Evolutionary conservation across 805 yeast species (phyloP).

Genomic region (Kluyveromyces wickerhamii): DNA sequence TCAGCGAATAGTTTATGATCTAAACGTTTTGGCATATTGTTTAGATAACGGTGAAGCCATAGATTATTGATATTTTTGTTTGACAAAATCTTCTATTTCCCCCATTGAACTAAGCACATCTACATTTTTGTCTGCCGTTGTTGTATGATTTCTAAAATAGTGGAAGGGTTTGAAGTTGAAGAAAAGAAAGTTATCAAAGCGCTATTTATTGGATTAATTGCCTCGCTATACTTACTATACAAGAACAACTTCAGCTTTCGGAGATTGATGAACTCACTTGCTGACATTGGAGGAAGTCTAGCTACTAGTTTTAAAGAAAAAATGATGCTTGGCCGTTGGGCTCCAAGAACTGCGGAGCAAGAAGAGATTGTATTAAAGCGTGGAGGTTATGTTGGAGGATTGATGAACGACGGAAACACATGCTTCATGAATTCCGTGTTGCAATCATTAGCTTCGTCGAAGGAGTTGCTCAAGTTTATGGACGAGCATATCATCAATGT

Average conservation of each 20-base stretch:
- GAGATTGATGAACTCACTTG: conserved; percentile 8
- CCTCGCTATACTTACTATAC: conserved; percentile 7
- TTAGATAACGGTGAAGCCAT: too few relatives aligned
- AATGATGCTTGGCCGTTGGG: conserved; percentile 17
- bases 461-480: conserved; percentile 48
- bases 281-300: conserved; percentile 7
- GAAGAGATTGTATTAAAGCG: conserved; percentile 36
- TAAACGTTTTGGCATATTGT: conserved; percentile 4
- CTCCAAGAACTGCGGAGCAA: conserved; percentile 13
- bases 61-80: too few relatives aligned
- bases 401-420: conserved; percentile 85
- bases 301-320: conserved; percentile 9
- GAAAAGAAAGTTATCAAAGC: conserved; percentile 3
- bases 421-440: conserved; percentile 91
- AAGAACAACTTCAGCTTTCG: conserved; percentile 8
- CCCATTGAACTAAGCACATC: too few relatives aligned
- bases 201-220: conserved; percentile 7
- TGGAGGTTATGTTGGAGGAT: conserved; percentile 79
- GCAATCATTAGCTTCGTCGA: conserved; percentile 73
- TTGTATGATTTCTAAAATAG: conserved; percentile 3
- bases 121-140: too few relatives aligned
- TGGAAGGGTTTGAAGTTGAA: conserved; percentile 1
- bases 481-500: conserved; percentile 31
- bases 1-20: too few relatives aligned
- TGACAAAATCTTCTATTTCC: too few relatives aligned